These are phyloP conservation scores for Penicillium sp. DNA, from an alignment of 2,329 filamentous ascomycete species.

Conservation along the genomic window DNA sequence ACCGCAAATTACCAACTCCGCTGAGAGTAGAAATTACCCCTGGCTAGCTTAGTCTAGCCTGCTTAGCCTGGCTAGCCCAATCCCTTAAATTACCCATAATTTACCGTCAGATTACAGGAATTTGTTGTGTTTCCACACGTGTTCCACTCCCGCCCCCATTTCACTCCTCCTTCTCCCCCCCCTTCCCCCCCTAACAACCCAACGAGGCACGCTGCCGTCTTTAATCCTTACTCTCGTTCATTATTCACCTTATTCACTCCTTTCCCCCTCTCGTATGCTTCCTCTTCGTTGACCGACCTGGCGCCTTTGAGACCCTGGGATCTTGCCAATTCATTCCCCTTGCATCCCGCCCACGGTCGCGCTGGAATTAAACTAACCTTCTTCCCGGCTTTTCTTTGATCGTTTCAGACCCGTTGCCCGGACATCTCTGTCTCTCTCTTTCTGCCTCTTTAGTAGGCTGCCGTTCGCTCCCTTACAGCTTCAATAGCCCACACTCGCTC, in stretches of 20 bases:
- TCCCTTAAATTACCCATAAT: constrained; percentile 16
- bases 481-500: constrained; percentile 29
- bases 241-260: constrained; percentile 37
- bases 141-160: constrained; percentile 30
- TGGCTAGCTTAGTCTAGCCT: not conserved
- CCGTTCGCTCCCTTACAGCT: constrained; percentile 28
- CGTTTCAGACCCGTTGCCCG: constrained; percentile 20
- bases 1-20: not conserved
- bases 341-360: constrained; percentile 31
- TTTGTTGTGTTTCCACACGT: constrained; percentile 25
- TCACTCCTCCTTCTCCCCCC: constrained; percentile 8
- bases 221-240: constrained; percentile 26
- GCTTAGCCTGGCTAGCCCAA: no score
- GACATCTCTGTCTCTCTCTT: constrained; percentile 18
- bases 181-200: constrained; percentile 17
- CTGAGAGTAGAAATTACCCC: not conserved
- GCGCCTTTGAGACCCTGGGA: constrained; percentile 33
- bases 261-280: constrained; percentile 29
- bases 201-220: constrained; percentile 15
- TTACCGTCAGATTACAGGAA: constrained; percentile 20
- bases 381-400: constrained; percentile 6
- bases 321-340: constrained; percentile 29
- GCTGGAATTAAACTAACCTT: constrained; percentile 9
- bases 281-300: constrained; percentile 23
- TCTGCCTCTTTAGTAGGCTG: constrained; percentile 22